phyloP scores from a whole-genome alignment of 2,329 filamentous ascomycete species.

The Aspergillus sp. region DNA sequence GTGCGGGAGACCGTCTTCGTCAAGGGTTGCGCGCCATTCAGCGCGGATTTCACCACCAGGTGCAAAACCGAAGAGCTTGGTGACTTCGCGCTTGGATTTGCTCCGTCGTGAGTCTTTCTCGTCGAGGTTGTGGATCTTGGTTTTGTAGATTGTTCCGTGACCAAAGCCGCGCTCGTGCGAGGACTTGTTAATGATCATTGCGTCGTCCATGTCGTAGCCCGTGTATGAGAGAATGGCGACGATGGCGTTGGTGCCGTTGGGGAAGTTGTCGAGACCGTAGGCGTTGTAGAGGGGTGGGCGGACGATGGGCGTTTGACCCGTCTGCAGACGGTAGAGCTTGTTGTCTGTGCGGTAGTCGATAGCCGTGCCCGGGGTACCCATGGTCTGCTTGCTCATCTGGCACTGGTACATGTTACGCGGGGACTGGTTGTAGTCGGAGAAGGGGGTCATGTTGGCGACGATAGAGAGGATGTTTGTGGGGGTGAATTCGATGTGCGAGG shows the following conservation, averaged over 20 bases:
- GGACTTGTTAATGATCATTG: constrained; percentile 98
- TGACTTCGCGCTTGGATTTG: constrained; percentile 61
- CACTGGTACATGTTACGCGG: constrained; percentile 99
- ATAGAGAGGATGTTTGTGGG: constrained; percentile 97
- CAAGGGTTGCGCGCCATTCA: constrained; percentile 64
- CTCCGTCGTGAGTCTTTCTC: constrained; percentile 64
- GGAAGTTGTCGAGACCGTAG: constrained; percentile 96
- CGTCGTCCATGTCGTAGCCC: constrained; percentile 99
- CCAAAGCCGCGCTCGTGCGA: constrained; percentile 93
- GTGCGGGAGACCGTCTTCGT: constrained; percentile 78
- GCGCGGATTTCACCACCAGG: constrained; percentile 67
- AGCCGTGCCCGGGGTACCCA: constrained; percentile 90
- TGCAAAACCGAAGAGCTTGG: constrained; percentile 85
- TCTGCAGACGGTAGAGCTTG: constrained; percentile 91
- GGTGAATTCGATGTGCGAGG: constrained; percentile 87
- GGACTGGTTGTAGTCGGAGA: constrained; percentile 97
- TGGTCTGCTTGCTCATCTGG: constrained; percentile 99
- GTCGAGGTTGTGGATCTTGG: constrained; percentile 80
- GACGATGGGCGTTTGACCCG: constrained; percentile 90
- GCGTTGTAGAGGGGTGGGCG: constrained; percentile 88
- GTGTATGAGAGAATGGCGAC: constrained; percentile 98
- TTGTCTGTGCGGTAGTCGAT: constrained; percentile 87
- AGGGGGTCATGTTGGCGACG: constrained; percentile 96
- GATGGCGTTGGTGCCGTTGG: constrained; percentile 89
- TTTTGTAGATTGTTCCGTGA: constrained; percentile 95